phyloP scores from a whole-genome alignment of 179 eudicot genomes.

The Patellifolia procumbens region DNA sequence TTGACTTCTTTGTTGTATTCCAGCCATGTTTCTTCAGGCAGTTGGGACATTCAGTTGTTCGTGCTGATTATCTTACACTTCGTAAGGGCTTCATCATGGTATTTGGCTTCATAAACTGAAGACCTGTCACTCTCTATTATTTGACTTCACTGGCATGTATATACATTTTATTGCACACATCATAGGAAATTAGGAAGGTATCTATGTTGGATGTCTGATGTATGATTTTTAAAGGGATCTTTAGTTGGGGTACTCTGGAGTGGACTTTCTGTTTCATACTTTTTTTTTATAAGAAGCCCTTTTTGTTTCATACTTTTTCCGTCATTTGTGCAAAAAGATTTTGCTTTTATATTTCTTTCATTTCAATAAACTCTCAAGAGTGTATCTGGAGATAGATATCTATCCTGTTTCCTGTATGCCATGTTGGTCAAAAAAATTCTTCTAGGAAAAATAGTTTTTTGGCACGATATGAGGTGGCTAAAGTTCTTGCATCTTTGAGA shows the following conservation, averaged over 20 bases:
- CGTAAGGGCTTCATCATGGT: constrained; percentile 94
- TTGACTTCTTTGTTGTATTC: constrained; percentile 23
- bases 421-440: background rate
- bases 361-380: background rate
- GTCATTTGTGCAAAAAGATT: background rate
- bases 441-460: too few species aligned
- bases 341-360: background rate
- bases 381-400: background rate
- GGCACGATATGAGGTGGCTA: background rate
- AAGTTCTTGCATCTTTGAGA: background rate
- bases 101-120: constrained; percentile 17
- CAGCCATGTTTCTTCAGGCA: constrained; percentile 95
- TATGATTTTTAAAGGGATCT: background rate
- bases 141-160: background rate
- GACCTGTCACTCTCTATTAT: background rate
- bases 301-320: background rate
- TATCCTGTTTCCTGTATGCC: background rate
- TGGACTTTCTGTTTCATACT: background rate
- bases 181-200: background rate
- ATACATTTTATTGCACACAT: background rate
- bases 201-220: background rate
- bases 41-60: constrained; percentile 85
- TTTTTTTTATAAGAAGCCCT: too few species aligned
- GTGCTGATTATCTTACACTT: constrained; percentile 87
- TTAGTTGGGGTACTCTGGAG: background rate